phyloP scores from a whole-genome alignment of 192 early-diverging fungal species.

The Umbelopsis isabellina region DNA sequence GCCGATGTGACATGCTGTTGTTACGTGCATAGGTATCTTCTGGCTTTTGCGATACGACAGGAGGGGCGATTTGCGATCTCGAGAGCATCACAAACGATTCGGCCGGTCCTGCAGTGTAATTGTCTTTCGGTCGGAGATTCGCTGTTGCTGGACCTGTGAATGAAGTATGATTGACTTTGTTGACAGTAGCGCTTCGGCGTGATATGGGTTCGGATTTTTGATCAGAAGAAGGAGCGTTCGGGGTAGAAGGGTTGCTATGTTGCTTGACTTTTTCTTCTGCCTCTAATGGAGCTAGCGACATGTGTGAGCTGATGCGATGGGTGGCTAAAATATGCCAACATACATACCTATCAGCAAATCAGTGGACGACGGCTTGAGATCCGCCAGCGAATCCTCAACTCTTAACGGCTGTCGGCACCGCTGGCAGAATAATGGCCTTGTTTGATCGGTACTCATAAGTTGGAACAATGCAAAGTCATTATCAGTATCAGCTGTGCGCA shows the following conservation, averaged over 20 bases:
- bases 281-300: conserved; percentile 29
- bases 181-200: conserved; percentile 19
- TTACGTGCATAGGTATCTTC: conserved; percentile 23
- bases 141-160: background rate
- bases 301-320: background rate
- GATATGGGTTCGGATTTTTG: conserved; percentile 9
- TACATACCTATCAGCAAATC: conserved; percentile 60
- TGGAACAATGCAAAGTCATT: background rate
- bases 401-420: conserved; percentile 65
- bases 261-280: conserved; percentile 34
- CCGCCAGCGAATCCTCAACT: conserved; percentile 66
- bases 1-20: conserved; percentile 51
- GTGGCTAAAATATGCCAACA: background rate
- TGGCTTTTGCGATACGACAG: background rate
- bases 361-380: conserved; percentile 49
- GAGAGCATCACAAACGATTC: conserved; percentile 68
- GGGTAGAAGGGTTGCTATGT: background rate
- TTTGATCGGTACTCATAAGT: conserved; percentile 5
- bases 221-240: background rate
- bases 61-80: conserved; percentile 49
- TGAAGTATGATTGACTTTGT: conserved; percentile 18
- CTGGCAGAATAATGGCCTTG: conserved; percentile 53
- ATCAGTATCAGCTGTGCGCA: conserved; percentile 5
- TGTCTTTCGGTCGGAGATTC: conserved; percentile 16
- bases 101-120: conserved; percentile 32